Evolutionary conservation across 176 grass and related monocot genomes (phyloP).

Genomic region (Ensete glaucum): DNA sequence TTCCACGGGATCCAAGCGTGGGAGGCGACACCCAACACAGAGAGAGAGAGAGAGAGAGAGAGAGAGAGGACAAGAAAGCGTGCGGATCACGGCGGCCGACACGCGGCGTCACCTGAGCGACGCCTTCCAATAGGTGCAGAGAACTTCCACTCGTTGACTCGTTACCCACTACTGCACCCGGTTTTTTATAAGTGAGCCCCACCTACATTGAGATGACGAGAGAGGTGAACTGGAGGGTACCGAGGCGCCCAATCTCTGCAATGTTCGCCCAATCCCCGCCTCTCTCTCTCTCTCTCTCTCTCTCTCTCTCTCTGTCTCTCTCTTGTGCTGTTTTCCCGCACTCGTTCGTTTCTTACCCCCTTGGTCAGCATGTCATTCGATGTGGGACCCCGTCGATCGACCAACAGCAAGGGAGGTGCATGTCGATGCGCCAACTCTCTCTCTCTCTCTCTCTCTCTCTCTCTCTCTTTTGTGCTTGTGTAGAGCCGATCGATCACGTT

Average conservation of each 20-base stretch:
- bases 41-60: background rate
- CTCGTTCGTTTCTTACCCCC: background rate
- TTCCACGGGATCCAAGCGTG: background rate
- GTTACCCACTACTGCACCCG: background rate
- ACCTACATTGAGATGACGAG: too few relatives aligned
- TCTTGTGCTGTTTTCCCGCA: too few relatives aligned
- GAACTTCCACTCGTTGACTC: background rate
- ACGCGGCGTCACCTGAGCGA: background rate
- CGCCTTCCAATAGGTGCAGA: too few relatives aligned
- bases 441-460: background rate
- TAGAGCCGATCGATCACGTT: background rate
- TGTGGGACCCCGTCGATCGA: background rate
- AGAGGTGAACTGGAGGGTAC: too few relatives aligned
- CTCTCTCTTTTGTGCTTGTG: background rate
- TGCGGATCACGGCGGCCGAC: background rate
- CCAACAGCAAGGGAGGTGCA: background rate
- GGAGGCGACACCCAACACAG: background rate
- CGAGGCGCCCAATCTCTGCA: too few relatives aligned
- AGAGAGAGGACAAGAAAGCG: background rate
- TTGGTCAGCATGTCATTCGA: background rate
- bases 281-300: too few relatives aligned
- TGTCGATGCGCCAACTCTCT: background rate
- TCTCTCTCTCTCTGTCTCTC: too few relatives aligned
- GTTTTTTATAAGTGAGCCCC: background rate
- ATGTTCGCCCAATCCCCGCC: too few relatives aligned